Base-by-base conservation (phyloP, 805 yeast species). In the Komagataella ulmi region DNA sequence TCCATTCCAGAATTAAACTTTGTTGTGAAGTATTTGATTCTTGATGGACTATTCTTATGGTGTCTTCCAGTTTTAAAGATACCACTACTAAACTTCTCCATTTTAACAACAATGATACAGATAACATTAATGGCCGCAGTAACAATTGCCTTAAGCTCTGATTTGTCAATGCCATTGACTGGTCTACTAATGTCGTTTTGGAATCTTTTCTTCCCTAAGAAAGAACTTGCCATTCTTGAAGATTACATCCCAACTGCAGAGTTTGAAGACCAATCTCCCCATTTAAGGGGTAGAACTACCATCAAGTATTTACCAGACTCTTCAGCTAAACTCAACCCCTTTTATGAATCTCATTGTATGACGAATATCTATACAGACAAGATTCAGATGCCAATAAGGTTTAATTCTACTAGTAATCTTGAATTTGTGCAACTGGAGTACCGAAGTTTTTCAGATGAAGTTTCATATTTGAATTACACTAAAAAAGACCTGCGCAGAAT, bases 291-390 rank as follows among this genome's bases (percentile, higher is more conserved):
- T 47, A 21, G 44, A 17, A 86, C 87, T 60, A 85, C 90, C 0
- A 83, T 93, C 55, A 85, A 90, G 60, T 85, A 86, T 55, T 70
- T 93, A 43, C 98, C 99, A 0, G 97, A 91, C 65, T 85, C 95
- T 47, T 83, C 95, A 0, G 96, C 95, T 3, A 72, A 74, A 59
- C 68, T 93, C 58, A 88, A 90, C 56, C 97, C 97, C 2, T 77
- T 80, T 58, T 77, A 73, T 49, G 80, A 77, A 24, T 72, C 78
- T 3, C 76, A 75, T 54, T 93, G 99, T 67, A 57, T 85, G 47
- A 76, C 77, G 17, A 56, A 61, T 12, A 51, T 53, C 7, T 60
- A 54, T 59, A 63, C 49, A 60, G 59, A 63, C 43, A 59, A 63
- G 12, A 55, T 75, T 24, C 65, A 70, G 40, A 70, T 89, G 54